A percentile compares a stretch with the other conserved stretches of the same genome.
These are phyloP conservation scores for Aphanomyces invadans DNA, from an alignment of 352 stramenopile species.

Conservation along the genomic window DNA sequence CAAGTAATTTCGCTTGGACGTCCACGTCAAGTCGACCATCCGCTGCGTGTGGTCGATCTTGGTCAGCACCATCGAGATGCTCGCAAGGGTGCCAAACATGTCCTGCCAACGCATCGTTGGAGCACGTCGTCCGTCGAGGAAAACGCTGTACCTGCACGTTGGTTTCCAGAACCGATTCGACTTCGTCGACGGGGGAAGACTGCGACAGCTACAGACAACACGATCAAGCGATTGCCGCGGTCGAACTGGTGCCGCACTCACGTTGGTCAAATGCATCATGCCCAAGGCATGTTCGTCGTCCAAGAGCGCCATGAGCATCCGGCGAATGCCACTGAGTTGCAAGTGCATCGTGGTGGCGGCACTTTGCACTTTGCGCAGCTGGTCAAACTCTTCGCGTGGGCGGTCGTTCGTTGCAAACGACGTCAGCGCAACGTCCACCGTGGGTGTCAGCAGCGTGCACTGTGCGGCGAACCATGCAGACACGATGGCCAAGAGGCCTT, in stretches of 20 bases:
- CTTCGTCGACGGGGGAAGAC: neutral
- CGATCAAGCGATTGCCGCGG: no score
- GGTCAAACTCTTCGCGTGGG: slow-evolving; percentile 32
- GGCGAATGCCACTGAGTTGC: slow-evolving; percentile 32
- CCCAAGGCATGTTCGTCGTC: slow-evolving; percentile 26
- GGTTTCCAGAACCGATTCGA: neutral
- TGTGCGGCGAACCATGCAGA: slow-evolving; percentile 23
- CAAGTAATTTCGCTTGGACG: neutral
- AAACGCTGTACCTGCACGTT: neutral
- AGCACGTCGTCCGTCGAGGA: no score
- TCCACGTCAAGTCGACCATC: neutral
- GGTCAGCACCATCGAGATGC: neutral
- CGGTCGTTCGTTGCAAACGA: slow-evolving; percentile 26
- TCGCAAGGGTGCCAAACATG: neutral
- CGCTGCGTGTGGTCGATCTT: neutral
- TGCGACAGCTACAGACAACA: neutral
- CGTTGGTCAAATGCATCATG: slow-evolving; percentile 34
- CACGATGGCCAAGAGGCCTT: slow-evolving; percentile 17
- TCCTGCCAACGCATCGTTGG: neutral
- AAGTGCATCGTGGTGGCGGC: slow-evolving; percentile 30
- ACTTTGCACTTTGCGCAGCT: slow-evolving; percentile 34
- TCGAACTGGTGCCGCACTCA: slow-evolving; percentile 4
- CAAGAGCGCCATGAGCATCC: slow-evolving; percentile 31
- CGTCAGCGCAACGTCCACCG: slow-evolving; percentile 27
- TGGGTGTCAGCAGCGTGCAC: slow-evolving; percentile 25